Evolutionary conservation across 306 rosid genomes (phyloP), one percentile per base, ranked within the genome.

Genomic region (Citrullus colocynthis): DNA sequence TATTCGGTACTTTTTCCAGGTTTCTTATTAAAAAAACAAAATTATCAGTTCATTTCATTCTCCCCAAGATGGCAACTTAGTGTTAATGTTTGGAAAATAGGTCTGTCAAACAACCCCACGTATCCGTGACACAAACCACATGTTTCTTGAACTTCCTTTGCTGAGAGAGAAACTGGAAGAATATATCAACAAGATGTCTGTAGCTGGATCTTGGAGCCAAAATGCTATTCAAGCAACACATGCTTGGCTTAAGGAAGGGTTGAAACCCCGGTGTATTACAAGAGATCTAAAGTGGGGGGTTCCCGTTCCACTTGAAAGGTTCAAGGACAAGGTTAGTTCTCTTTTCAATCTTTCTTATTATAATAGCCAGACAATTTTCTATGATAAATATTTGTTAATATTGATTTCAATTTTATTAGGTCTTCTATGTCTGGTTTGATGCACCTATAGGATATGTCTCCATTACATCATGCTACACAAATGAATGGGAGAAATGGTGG

Each of bases 201-300:
- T 92, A 81, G 96, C 65, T 4, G 99, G 99, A 24, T 80, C 81
- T 56, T 95, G 99, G 99, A 95, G 97, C 85, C 97, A 89, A 82
- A 95, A 95, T 88, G 99, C 99, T 45, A 83, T 90, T 76, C 99
- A 95, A 85, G 80, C 92, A 32, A 95, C 99, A 77, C 55, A 88
- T 84, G 89, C 97, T 10, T 95, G 99, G 97, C 95, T 90, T 36
- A 89, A 76, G 83, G 97, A 91, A 82, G 99, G 99, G 79, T 81
- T 95, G 60, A 90, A 80, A 85, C 88, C 84, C 55, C 87, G 99
- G 18, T 95, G 99, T 78, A 95, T 95, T 75, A 95, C 97, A 18
- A 86, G 97, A 81, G 99, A 95, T 88, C 86, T 95, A 74, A 92
- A 95, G 85, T 95, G 99, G 99, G 99, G 99, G 62, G 99, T 95